Base-by-base conservation (phyloP, 1,139 yeast genomes). In the Geotrichum aggregatum region DNA sequence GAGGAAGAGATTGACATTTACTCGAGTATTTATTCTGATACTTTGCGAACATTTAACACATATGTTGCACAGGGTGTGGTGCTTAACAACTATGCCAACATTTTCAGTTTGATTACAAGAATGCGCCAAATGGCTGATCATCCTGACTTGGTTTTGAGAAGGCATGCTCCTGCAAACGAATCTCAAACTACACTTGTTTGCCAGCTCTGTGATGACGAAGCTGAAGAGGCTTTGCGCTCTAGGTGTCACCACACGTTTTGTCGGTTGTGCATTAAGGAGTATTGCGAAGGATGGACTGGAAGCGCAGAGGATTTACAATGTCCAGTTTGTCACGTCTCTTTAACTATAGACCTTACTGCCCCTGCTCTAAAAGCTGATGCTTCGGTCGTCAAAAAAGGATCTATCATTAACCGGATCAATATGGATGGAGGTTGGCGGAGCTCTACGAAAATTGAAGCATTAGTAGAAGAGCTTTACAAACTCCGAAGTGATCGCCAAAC, bases 61-160 rank as follows among this genome's bases (percentile, higher is more conserved):
- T 91, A 81, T 66, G 98, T 92, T 44, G 94, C 95, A 24, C 92
- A 87, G 65, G 98, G 98, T 68, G 96, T 92, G 28, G 96, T 89
- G 43, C 75, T 89, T 54, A 91, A 91, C 68, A 92, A 94, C 67
- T 92, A 94, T 70, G 98, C 98, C 41, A 92, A 92, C 63, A 91
- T 92, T 63, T 94, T 92, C 71, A 91, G 98, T 0, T 76, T 94
- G 54, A 91, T 92, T 62, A 94, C 98, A 0, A 76, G 98, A 63
- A 92, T 92, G 98, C 80, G 98, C 64, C 98, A 92, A 69, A 75
- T 92, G 62, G 98, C 98, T 0, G 98, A 94, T 67, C 99, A 92
- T 68, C 98, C 98, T 0, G 99, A 94, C 71, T 74, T 94, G 58
- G 97, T 92, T 0, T 73, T 92, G 65, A 83, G 91, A 61, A 76